phyloP scores from a whole-genome alignment of 1,284 basidiomycete genomes.

The Vanrija pseudolonga region DNA sequence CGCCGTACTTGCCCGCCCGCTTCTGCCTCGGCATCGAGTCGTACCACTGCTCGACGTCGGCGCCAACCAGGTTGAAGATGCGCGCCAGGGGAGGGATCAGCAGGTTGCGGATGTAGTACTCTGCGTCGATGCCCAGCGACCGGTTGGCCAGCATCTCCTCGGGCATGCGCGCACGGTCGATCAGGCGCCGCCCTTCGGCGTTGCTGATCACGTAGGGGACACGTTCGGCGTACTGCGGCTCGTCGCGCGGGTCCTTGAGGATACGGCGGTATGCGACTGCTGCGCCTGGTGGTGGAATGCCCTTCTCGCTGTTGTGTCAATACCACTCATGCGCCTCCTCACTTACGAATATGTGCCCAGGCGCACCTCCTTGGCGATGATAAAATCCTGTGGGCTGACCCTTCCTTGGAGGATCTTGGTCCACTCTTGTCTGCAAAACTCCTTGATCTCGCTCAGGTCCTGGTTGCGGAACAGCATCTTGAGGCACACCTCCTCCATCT shows the following conservation, averaged over 20 bases:
- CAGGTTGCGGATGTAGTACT: conserved; percentile 86
- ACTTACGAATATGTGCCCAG: conserved; percentile 83
- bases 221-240: conserved; percentile 88
- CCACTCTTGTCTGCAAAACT: conserved; percentile 84
- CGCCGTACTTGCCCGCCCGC: conserved; percentile 25
- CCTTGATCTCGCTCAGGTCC: conserved; percentile 83
- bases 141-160: conserved; percentile 71
- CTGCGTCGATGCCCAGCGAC: conserved; percentile 66
- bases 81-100: conserved; percentile 86
- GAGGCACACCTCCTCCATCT: conserved; percentile 80
- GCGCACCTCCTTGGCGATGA: conserved; percentile 89
- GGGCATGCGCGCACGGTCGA: conserved; percentile 77
- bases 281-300: conserved; percentile 83
- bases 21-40: conserved; percentile 68
- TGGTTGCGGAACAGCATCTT: conserved; percentile 89
- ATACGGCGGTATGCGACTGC: conserved; percentile 75
- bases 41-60: conserved; percentile 84
- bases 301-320: conserved; percentile 60
- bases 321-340: background rate
- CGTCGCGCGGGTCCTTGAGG: conserved; percentile 70
- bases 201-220: conserved; percentile 84
- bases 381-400: conserved; percentile 82
- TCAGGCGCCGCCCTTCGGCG: conserved; percentile 65
- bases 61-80: conserved; percentile 88
- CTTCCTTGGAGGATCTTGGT: conserved; percentile 74